Base-by-base conservation (phyloP, 129 eudicot species). In the Chrysanthemum lavandulifolium region DNA sequence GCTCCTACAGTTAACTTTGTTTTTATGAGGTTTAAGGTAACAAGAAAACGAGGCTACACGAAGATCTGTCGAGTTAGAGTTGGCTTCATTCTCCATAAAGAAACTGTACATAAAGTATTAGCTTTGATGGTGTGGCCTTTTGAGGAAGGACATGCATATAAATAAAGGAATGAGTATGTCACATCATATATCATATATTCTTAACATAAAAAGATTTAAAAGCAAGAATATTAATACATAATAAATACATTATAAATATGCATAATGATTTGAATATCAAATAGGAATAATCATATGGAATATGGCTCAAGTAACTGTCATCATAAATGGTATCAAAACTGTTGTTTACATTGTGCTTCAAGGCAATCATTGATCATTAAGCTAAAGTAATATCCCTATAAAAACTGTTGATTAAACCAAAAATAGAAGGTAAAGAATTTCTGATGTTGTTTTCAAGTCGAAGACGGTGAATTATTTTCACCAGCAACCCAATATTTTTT, bases 401-500 rank as follows among this genome's bases (percentile, higher is more conserved):
- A 19, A 18, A 77, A 49, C 9, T 10, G 13, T 40, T 48, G 13
- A 52, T 54, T 49, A 2, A 40, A 51, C 48, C 16, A 25, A 51
- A 68, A 14, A 25, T 6, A 67, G 9, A 36, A 56, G 36, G 11
- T 56, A 13, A 36, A 56, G 21, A 66, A 14, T 75, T 21, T n/a
- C 15, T 45, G 63, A 45, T 49, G 58, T 71, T 45, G 55, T 59
- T 15, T 51, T 81, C 59, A 73, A 68, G 62, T 52, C n/a, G 73
- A 29, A 68, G 78, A 76, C 5, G 88, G 78, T 31, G 83, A 73
- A 65, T 79, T 83, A 15, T 56, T 78, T 54, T 85, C 91, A 19
- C 86, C 86, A 7, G 70, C 82, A 78, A 86, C 86, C 96, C 91
- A 86, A 62, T 81, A 85, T 3, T 77, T 76, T 86, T 86, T 89